These are phyloP conservation scores for Fusarium sp. DNA, from an alignment of 2,329 filamentous ascomycete genomes.

Conservation along the genomic window DNA sequence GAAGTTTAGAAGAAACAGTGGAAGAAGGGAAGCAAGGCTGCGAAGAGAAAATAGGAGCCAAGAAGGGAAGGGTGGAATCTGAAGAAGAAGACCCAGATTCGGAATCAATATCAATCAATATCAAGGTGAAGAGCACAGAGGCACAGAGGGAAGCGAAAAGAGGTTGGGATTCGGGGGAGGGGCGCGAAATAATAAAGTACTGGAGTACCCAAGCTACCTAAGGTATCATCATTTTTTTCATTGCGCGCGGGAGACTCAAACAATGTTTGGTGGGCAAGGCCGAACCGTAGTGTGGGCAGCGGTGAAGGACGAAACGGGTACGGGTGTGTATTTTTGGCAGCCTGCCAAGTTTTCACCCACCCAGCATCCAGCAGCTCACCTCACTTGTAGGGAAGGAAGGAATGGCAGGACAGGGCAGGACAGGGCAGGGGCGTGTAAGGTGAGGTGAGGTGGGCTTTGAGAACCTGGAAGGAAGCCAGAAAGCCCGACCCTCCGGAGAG, in stretches of 20 bases:
- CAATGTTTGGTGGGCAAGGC: conserved; percentile 41
- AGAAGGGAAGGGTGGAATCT: conserved; percentile 35
- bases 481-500: conserved; percentile 8
- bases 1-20: conserved; percentile 23
- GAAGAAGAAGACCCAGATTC: conserved; percentile 31
- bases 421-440: conserved; percentile 27
- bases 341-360: conserved; percentile 26
- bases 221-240: conserved; percentile 34
- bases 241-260: conserved; percentile 38
- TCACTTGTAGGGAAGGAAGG: conserved; percentile 12
- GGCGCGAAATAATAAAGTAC: conserved; percentile 42
- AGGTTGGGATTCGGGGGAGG: conserved; percentile 38
- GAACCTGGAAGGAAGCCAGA: conserved; percentile 24
- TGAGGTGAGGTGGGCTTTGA: conserved; percentile 15
- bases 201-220: conserved; percentile 32
- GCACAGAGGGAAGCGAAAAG: conserved; percentile 31
- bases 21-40: conserved; percentile 30
- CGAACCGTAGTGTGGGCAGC: conserved; percentile 31
- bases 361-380: conserved; percentile 21
- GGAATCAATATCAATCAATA: conserved; percentile 28
- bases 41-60: conserved; percentile 33
- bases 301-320: conserved; percentile 29
- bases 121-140: conserved; percentile 39
- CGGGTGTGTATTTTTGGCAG: conserved; percentile 39
- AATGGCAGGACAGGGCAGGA: conserved; percentile 3